phyloP scores from a whole-genome alignment of 129 eudicot species.

The Logfia minima region DNA sequence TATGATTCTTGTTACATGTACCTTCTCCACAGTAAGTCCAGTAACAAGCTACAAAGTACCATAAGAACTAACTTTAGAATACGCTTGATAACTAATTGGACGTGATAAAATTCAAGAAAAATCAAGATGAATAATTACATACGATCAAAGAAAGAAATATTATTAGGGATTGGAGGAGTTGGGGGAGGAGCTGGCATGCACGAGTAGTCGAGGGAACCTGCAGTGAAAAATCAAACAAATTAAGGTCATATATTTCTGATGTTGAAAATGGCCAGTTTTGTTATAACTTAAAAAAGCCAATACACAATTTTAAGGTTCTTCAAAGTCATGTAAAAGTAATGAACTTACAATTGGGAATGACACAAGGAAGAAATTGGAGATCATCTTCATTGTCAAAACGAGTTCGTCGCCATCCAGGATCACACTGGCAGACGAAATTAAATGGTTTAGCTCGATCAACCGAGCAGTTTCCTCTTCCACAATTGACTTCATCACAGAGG shows the following conservation, averaged over 20 bases:
- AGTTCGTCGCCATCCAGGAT: conserved; percentile 65
- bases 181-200: conserved; percentile 95
- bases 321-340: not conserved
- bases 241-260: not conserved
- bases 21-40: conserved; percentile 92
- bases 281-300: not conserved
- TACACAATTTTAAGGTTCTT: not conserved
- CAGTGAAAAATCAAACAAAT: not conserved
- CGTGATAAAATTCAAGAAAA: not conserved
- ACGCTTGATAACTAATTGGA: not conserved
- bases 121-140: conserved; percentile 10
- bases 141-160: conserved; percentile 71
- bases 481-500: conserved; percentile 55
- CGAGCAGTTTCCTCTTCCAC: conserved; percentile 81
- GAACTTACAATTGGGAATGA: conserved; percentile 62
- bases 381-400: conserved; percentile 43
- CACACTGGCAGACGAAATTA: conserved; percentile 59
- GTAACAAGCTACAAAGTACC: conserved; percentile 60
- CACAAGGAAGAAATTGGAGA: conserved; percentile 71
- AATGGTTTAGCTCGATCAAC: conserved; percentile 38
- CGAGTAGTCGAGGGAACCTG: conserved; percentile 78
- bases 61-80: not conserved
- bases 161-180: conserved; percentile 54
- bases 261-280: not conserved
- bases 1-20: conserved; percentile 47